Conservation (phyloP, 805 yeast genomes). For the Saccharomyces paradoxus region DNA sequence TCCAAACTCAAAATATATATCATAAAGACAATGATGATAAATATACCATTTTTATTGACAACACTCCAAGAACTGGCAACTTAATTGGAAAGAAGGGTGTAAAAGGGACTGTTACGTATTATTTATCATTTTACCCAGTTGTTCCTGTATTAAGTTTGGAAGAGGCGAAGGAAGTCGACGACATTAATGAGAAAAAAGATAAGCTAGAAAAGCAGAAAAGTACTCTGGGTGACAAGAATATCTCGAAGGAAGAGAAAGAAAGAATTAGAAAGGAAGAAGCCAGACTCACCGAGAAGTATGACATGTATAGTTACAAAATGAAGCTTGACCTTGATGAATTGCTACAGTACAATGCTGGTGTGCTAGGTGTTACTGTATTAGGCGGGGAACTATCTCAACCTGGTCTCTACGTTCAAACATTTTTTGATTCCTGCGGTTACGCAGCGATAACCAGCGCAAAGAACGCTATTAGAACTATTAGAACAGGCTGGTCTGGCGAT, state of each 20-base stretch:
- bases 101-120: slow-evolving; percentile 65
- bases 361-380: slow-evolving; percentile 53
- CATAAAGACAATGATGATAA: slow-evolving; percentile 50
- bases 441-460: slow-evolving; percentile 47
- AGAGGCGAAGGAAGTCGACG: slow-evolving; percentile 50
- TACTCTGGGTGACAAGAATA: slow-evolving; percentile 27
- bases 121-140: slow-evolving; percentile 71
- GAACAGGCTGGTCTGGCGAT: slow-evolving; percentile 50
- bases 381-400: slow-evolving; percentile 45
- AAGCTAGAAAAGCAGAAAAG: slow-evolving; percentile 25
- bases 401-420: slow-evolving; percentile 59
- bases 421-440: slow-evolving; percentile 62
- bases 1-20: slow-evolving; percentile 56
- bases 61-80: slow-evolving; percentile 47
- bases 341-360: slow-evolving; percentile 55
- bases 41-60: slow-evolving; percentile 48
- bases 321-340: slow-evolving; percentile 51
- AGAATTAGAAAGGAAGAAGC: slow-evolving; percentile 20
- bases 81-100: slow-evolving; percentile 65
- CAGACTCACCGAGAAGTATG: slow-evolving; percentile 29
- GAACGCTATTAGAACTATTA: slow-evolving; percentile 28
- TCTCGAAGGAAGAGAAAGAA: slow-evolving; percentile 17
- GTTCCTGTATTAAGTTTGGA: slow-evolving; percentile 63
- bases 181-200: slow-evolving; percentile 31
- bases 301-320: slow-evolving; percentile 33